phyloP scores from a whole-genome alignment of 345 rosid species.

The Rhodomyrtus tomentosa region DNA sequence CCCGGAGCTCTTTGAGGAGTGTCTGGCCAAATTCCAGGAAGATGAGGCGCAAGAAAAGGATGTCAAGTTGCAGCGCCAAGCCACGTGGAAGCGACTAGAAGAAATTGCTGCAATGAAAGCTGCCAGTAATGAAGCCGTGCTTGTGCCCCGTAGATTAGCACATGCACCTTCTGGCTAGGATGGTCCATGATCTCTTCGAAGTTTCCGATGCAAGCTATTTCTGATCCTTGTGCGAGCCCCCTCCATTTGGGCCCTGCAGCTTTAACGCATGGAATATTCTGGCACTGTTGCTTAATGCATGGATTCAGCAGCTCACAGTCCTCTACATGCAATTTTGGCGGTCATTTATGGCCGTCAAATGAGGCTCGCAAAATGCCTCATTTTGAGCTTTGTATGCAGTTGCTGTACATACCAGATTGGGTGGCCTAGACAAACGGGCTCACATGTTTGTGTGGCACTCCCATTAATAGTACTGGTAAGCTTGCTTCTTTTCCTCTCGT shows the following conservation, averaged over 20 bases:
- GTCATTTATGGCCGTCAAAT: not conserved
- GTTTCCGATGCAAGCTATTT: not conserved
- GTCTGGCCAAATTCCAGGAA: constrained; percentile 49
- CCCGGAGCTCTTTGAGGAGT: constrained; percentile 65
- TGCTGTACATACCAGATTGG: not conserved
- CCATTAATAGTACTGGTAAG: not conserved
- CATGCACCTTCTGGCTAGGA: constrained; percentile 26
- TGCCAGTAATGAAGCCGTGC: constrained; percentile 32
- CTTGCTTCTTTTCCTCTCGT: not conserved
- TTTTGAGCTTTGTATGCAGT: not conserved
- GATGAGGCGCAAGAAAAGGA: constrained; percentile 46
- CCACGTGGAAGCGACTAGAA: constrained; percentile 62
- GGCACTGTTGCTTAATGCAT: not conserved
- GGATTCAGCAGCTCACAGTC: constrained; percentile 1
- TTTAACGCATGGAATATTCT: not conserved
- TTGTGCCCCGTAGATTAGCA: constrained; percentile 15
- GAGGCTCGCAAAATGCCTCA: not conserved
- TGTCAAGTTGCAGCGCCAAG: constrained; percentile 33
- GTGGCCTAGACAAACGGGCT: not conserved
- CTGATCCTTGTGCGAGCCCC: not conserved
- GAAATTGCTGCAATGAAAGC: constrained; percentile 59
- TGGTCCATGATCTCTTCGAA: not conserved
- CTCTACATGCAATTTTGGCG: not conserved
- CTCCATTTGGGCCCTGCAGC: not conserved
- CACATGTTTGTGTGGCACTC: not conserved